A percentile compares a stretch with the other conserved stretches of the same genome.
Conservation (phyloP, 306 rosid genomes). For the Psophocarpus tetragonolobus region DNA sequence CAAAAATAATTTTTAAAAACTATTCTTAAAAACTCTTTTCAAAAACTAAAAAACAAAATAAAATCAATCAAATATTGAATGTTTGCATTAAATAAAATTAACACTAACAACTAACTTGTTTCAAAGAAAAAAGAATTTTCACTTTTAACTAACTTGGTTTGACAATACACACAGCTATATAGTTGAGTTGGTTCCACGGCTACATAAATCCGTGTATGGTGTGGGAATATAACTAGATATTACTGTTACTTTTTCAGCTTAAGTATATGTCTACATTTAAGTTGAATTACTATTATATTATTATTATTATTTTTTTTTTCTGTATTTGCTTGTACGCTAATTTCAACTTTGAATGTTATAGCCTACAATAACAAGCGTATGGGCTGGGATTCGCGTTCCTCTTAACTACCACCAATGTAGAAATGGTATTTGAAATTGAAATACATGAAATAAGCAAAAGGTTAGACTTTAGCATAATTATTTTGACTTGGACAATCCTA, state of each 20-base stretch:
- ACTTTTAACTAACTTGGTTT: too few relatives aligned
- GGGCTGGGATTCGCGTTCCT: neutral
- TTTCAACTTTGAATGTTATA: neutral
- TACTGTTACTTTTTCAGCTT: neutral
- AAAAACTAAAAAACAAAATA: too few relatives aligned
- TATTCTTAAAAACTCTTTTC: too few relatives aligned
- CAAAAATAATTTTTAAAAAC: too few relatives aligned
- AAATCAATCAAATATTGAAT: too few relatives aligned
- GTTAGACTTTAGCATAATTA: constrained; percentile 14
- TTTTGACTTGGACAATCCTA: constrained; percentile 20
- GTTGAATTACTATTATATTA: neutral
- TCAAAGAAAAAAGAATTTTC: too few relatives aligned
- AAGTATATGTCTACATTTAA: neutral
- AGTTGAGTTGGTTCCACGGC: too few relatives aligned
- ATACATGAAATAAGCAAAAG: neutral
- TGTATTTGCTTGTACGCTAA: neutral
- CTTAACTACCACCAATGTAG: neutral
- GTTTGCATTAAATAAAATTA: too few relatives aligned
- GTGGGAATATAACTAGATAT: neutral
- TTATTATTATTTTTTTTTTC: too few relatives aligned
- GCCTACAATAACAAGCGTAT: neutral
- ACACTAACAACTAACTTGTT: too few relatives aligned
- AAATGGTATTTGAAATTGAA: neutral
- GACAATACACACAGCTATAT: too few relatives aligned
- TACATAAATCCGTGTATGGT: neutral